A percentile compares a stretch with the other conserved stretches of the same genome.
Conservation (phyloP, 2,329 filamentous ascomycete species). For the Trichoderma brevicompactum region DNA sequence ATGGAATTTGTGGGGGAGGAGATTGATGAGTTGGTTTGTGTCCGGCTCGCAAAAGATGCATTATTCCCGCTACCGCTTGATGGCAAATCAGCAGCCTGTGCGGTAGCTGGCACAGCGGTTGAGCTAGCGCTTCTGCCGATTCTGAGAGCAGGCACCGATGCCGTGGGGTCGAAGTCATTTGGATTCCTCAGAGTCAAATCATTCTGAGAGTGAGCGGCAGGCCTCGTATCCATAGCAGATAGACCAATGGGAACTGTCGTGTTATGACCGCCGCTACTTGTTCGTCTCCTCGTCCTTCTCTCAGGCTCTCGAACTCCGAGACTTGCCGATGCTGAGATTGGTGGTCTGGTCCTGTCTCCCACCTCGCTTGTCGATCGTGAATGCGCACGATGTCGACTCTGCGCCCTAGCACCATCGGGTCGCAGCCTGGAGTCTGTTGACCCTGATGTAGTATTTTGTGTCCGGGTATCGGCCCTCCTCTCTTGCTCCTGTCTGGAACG, state of each 20-base stretch:
- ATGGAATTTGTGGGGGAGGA: neutral
- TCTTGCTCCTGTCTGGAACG: constrained; percentile 55
- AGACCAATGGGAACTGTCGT: constrained; percentile 54
- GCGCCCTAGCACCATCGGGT: constrained; percentile 36
- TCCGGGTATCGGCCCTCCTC: constrained; percentile 49
- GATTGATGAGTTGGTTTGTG: constrained; percentile 35
- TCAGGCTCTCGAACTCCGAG: constrained; percentile 41
- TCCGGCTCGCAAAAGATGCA: constrained; percentile 47
- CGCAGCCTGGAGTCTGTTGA: constrained; percentile 38
- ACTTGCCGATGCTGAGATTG: constrained; percentile 41
- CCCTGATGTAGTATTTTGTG: constrained; percentile 45
- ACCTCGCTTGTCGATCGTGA: constrained; percentile 53
- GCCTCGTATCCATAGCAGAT: constrained; percentile 50
- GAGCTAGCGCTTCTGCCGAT: constrained; percentile 51
- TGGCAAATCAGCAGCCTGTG: constrained; percentile 35
- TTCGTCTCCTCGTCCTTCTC: constrained; percentile 50
- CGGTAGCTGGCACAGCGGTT: constrained; percentile 39
- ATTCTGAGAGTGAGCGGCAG: constrained; percentile 65
- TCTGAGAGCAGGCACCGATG: constrained; percentile 35
- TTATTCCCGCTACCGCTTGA: constrained; percentile 33
- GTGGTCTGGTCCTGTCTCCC: constrained; percentile 58
- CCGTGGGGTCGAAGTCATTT: constrained; percentile 47
- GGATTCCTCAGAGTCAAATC: constrained; percentile 59
- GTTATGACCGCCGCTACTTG: constrained; percentile 60
- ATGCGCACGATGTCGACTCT: constrained; percentile 47